Evolutionary conservation across 75 land plant genomes (phyloP), one percentile per base, ranked within the genome.

Genomic region (Adiantum capillusveneris): DNA sequence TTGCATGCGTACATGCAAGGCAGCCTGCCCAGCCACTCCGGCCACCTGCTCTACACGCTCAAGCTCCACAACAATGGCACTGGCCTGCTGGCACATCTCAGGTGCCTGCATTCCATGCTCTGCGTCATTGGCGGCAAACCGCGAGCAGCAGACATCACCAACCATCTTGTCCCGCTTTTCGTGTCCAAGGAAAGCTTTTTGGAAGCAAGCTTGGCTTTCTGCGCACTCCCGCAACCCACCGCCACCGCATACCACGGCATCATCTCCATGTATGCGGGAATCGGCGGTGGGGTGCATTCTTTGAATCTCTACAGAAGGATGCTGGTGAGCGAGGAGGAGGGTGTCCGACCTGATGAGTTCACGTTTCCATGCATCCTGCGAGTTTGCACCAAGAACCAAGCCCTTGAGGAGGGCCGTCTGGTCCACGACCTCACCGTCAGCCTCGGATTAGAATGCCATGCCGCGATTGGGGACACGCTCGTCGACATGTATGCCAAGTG

Each of bases 401-500:
- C 18, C 2, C 0, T 7, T 16, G 22, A 37, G 22, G 31, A 26
- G 29, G 69, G 69, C 13, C 20, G 21, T 25, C 34, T 46, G 25
- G 27, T 66, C 7, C 64, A 66, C 31, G 20, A 59, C 24, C 49
- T 59, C 14, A 43, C 46, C 22, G 24, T 58, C 45, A 43, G 50
- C 56, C 27, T n/a, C n/a, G 69, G 69, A 24, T 19, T 58, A 42
- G 69, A 59, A 13, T 45, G 20, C n/a, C 25, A 59, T 66, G 30
- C 29, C 9, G 28, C 21, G 22, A 21, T 59, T 41, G 49, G 34
- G 46, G 59, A 59, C 22, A 29, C 69, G 25, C 53, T 66, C 25
- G 18, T 66, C 20, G 50, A 46, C 49, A 42, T 66, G 65, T 66
- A 66, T 59, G 31, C 25, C 11, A 66, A 59, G 30, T 66, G 69